Evolutionary conservation across 2,329 filamentous ascomycete genomes (phyloP).

Genomic region (Diaporthe aspalathi): DNA sequence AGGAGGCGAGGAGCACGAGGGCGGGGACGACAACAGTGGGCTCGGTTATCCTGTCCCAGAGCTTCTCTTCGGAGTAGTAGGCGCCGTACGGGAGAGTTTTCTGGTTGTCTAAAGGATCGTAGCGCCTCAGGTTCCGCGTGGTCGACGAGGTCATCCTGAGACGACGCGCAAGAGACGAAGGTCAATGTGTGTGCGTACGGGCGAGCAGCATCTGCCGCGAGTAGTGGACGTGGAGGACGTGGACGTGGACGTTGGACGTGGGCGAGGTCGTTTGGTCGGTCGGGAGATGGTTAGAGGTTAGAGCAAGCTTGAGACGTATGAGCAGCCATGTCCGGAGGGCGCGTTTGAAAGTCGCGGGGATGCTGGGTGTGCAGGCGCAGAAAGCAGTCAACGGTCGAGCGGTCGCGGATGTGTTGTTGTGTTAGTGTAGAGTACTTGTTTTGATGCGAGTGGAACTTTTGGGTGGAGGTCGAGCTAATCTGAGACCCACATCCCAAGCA

Average conservation of each 20-base stretch:
- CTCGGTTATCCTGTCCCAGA: conserved; percentile 50
- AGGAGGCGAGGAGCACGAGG: conserved; percentile 49
- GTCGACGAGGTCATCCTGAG: conserved; percentile 39
- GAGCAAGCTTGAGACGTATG: background rate
- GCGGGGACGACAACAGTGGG: conserved; percentile 51
- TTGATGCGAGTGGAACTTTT: conserved; percentile 22
- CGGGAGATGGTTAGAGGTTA: background rate
- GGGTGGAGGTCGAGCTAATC: conserved; percentile 20
- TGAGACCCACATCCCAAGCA: background rate
- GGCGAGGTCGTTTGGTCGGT: background rate
- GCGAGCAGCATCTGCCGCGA: conserved; percentile 32
- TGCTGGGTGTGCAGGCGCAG: background rate
- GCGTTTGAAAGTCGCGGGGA: background rate
- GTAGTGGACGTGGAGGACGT: too few relatives aligned
- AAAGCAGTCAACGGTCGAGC: too few relatives aligned
- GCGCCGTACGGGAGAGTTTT: conserved; percentile 38
- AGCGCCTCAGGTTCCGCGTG: conserved; percentile 25
- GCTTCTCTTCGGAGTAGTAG: conserved; percentile 42
- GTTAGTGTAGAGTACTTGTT: background rate
- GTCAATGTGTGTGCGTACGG: conserved; percentile 11
- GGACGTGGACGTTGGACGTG: too few relatives aligned
- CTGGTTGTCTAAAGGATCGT: conserved; percentile 29
- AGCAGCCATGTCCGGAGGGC: conserved; percentile 1
- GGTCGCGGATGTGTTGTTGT: background rate
- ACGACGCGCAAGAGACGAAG: conserved; percentile 16